These are phyloP conservation scores for Penicillium sp. DNA, from an alignment of 2,329 filamentous ascomycete species.

Conservation along the genomic window DNA sequence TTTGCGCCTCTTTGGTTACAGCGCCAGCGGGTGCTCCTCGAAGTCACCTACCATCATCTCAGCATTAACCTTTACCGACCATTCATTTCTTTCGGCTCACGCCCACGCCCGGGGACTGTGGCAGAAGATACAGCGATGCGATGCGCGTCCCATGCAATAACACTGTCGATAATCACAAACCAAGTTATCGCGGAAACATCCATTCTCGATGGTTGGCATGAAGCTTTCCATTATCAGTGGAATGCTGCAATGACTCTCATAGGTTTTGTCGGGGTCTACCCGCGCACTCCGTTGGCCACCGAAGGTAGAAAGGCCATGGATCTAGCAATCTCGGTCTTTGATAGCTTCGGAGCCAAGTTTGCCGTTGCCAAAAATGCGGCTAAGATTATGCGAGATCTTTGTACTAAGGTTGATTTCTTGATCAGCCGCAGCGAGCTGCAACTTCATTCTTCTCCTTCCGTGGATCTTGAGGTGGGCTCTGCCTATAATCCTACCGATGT, in stretches of 20 bases:
- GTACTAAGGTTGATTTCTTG: conserved; percentile 14
- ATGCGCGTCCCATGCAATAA: conserved; percentile 39
- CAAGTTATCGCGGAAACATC: conserved; percentile 28
- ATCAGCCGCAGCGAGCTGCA: not conserved
- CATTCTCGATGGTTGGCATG: conserved; percentile 29
- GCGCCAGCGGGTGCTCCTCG: conserved; percentile 45
- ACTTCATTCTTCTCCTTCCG: not conserved
- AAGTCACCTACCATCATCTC: conserved; percentile 45
- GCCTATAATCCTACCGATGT: not conserved
- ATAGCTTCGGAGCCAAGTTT: conserved; percentile 38
- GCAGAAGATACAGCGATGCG: conserved; percentile 29
- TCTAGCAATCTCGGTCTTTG: conserved; percentile 41
- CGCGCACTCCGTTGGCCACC: conserved; percentile 3
- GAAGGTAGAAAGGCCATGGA: conserved; percentile 32
- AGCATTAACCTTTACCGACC: conserved; percentile 42
- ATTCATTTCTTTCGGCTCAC: conserved; percentile 39
- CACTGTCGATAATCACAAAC: conserved; percentile 42
- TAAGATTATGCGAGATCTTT: conserved; percentile 15
- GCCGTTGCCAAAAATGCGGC: conserved; percentile 41
- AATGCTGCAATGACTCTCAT: conserved; percentile 36
- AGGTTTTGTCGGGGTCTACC: conserved; percentile 37
- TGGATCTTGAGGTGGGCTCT: not conserved
- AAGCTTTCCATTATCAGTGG: conserved; percentile 33
- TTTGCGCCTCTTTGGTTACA: conserved; percentile 46
- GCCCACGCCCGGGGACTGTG: conserved; percentile 10